Evolutionary conservation across 176 grass and related monocot species (phyloP), one percentile per base, ranked within the genome.

Genomic region (Avena insularis): DNA sequence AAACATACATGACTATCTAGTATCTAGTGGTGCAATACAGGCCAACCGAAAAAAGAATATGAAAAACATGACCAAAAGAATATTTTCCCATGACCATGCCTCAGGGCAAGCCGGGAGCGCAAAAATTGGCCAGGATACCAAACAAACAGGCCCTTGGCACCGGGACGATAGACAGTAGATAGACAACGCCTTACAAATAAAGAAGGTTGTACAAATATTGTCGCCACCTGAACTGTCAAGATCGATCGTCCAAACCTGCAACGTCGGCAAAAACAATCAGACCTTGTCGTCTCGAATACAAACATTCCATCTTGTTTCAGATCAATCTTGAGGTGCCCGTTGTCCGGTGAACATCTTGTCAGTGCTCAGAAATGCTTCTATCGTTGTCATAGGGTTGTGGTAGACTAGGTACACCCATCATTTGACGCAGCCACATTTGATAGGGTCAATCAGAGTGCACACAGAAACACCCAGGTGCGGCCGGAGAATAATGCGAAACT

Each of bases 401-500:
- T 54, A 57, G 74, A 67, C 64, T 16, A 67, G 64, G 64, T 35
- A 16, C 29, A 50, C 58, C 58, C 12, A 29, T n/a, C 45, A n/a
- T 73, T 77, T 59, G 83, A 90, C 49, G 38, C 78, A 40, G 69
- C 50, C 50, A 40, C 1, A 35, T 47, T 90, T 87, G 80, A 84
- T 77, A 66, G 23, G 56, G 80, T 79, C 54, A 57, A 20, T 57
- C 55, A 55, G 36, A 4, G 5, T 25, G n/a, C 33, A 68, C 17
- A 47, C 9, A 56, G 43, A 71, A 35, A 29, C 13, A 33, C 17
- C n/a, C 55, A 19, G 49, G 83, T 71, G 23, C 13, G 20, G 40
- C 55, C 79, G 15, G 35, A 66, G 46, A 84, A 79, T 33, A 55
- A 19, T 19, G 21, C 36, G 21, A 29, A 75, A 47, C 49, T 48